Evolutionary conservation across 257 asterid genomes (phyloP).

Genomic region (Salvia splendens): DNA sequence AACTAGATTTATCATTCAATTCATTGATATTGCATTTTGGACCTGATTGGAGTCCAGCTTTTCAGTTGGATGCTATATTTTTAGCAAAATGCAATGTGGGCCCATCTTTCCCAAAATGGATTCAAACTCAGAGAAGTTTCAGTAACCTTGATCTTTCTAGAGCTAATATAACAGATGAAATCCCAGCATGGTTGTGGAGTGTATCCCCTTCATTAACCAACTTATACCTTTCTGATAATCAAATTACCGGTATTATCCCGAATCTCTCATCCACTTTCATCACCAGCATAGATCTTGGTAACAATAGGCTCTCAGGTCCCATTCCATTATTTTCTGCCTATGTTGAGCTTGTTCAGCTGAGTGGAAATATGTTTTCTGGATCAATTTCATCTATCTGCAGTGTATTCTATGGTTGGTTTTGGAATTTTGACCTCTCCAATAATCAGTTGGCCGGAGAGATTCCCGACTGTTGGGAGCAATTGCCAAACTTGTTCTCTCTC

Average conservation of each 20-base stretch:
- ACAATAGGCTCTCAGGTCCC: constrained; percentile 36
- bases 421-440: constrained; percentile 29
- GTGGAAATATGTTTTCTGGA: constrained; percentile 36
- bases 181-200: constrained; percentile 42
- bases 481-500: not conserved
- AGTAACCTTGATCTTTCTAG: constrained; percentile 35
- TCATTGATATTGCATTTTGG: constrained; percentile 25
- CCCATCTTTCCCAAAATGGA: constrained; percentile 43
- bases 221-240: constrained; percentile 13
- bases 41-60: constrained; percentile 38
- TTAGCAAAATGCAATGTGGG: constrained; percentile 38
- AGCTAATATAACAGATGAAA: constrained; percentile 35
- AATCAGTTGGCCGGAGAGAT: constrained; percentile 33
- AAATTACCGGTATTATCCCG: constrained; percentile 37
- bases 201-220: not conserved
- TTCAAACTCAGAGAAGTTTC: constrained; percentile 33
- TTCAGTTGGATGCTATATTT: constrained; percentile 27
- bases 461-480: constrained; percentile 35
- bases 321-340: constrained; percentile 31
- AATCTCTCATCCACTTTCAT: constrained; percentile 14
- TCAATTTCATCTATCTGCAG: constrained; percentile 36
- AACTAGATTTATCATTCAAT: constrained; percentile 35
- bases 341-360: constrained; percentile 4
- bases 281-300: constrained; percentile 24
- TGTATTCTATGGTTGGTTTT: not conserved